These are phyloP conservation scores for Aspergillus hiratsukae DNA, from an alignment of 2,329 filamentous ascomycete species.

Conservation along the genomic window DNA sequence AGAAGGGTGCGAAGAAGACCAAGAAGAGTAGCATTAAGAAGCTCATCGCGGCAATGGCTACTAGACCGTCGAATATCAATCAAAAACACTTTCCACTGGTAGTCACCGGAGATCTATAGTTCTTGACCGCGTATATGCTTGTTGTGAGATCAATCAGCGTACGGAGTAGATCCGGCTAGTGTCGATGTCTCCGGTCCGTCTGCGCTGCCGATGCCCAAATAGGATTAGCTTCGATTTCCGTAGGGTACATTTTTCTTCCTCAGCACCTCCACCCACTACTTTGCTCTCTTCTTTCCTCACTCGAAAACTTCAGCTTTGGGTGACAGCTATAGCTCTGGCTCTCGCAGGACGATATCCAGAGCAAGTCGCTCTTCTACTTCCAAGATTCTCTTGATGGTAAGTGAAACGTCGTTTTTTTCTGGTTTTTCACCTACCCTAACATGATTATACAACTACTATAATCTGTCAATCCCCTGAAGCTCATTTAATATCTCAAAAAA, in stretches of 20 bases:
- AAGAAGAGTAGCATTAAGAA: constrained; percentile 32
- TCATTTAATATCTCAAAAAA: constrained; percentile 35
- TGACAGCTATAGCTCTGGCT: constrained; percentile 14
- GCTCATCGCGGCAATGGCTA: constrained; percentile 21
- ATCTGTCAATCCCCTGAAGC: constrained; percentile 84
- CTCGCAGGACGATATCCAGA: constrained; percentile 26
- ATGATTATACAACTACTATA: constrained; percentile 63
- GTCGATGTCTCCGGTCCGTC: background rate
- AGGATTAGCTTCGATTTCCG: constrained; percentile 6
- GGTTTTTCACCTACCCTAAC: constrained; percentile 20
- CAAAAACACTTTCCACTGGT: background rate
- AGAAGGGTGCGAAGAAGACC: constrained; percentile 35
- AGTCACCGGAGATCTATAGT: background rate
- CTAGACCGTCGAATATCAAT: background rate
- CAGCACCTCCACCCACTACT: constrained; percentile 10
- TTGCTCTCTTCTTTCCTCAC: constrained; percentile 10
- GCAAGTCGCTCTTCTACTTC: background rate
- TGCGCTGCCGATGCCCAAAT: constrained; percentile 1
- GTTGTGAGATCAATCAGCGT: background rate
- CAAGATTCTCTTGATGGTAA: constrained; percentile 27
- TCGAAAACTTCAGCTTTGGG: constrained; percentile 1
- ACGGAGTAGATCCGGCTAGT: background rate
- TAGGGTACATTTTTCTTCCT: constrained; percentile 16
- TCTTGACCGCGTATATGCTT: background rate
- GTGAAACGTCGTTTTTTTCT: constrained; percentile 6